These are phyloP conservation scores for Fusarium pseudonygamai DNA, from an alignment of 2,329 filamentous ascomycete genomes.

Conservation along the genomic window DNA sequence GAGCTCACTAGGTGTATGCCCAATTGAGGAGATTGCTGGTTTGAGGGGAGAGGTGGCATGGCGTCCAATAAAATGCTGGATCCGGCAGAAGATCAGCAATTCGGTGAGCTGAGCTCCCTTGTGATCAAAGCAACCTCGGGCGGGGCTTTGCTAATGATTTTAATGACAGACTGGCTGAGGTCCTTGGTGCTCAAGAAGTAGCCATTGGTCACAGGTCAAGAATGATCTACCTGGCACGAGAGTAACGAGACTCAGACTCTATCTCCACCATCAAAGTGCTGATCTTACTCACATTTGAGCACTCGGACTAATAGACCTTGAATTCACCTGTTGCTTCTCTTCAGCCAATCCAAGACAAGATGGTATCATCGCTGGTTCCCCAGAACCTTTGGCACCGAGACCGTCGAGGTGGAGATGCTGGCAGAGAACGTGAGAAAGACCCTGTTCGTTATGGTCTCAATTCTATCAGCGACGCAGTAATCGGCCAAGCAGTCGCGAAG, in stretches of 20 bases:
- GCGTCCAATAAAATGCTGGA: not conserved
- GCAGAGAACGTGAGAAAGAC: not conserved
- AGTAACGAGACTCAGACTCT: too few relatives aligned
- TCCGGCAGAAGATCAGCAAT: not conserved
- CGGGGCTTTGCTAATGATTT: not conserved
- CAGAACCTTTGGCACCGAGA: not conserved
- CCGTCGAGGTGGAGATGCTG: not conserved
- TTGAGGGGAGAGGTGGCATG: not conserved
- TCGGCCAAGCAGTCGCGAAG: not conserved
- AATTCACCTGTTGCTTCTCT: too few relatives aligned
- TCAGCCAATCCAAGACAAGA: not conserved
- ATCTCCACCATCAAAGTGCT: too few relatives aligned
- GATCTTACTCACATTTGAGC: too few relatives aligned
- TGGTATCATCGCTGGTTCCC: not conserved
- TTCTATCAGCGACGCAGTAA: not conserved
- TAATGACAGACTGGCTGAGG: not conserved
- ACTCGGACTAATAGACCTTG: not conserved
- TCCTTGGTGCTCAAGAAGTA: rapidly evolving
- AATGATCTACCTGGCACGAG: not conserved
- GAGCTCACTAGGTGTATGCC: not conserved
- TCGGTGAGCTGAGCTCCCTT: too few relatives aligned
- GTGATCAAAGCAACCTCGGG: not conserved
- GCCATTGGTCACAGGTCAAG: not conserved
- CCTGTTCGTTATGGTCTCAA: not conserved
- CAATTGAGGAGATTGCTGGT: not conserved